phyloP scores from a whole-genome alignment of 257 asterid genomes.

The Fraxinus excelsior region DNA sequence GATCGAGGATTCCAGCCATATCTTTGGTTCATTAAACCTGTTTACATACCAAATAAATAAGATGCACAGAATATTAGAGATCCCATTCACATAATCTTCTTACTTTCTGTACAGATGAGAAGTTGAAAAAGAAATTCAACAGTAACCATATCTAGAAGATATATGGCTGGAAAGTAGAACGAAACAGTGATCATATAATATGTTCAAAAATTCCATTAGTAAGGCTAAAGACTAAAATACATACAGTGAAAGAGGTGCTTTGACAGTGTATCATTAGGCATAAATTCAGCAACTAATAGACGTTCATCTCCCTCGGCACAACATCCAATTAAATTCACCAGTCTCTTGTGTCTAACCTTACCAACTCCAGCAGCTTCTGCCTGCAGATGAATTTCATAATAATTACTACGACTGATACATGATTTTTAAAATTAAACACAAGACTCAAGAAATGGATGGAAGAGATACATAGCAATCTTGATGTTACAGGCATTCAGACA shows the following conservation, averaged over 20 bases:
- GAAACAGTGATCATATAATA: background rate
- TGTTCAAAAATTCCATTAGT: background rate
- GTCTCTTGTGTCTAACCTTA: slow-evolving; percentile 82
- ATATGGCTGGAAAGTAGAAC: background rate
- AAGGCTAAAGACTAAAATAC: slow-evolving; percentile 24
- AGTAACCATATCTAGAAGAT: background rate
- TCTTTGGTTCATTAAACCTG: no score
- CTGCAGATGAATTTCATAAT: slow-evolving; percentile 39
- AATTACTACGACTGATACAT: slow-evolving; percentile 2
- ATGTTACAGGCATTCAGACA: background rate
- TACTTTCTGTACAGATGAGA: background rate
- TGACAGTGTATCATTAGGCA: slow-evolving; percentile 88
- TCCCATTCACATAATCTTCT: background rate
- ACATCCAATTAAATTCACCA: slow-evolving; percentile 90
- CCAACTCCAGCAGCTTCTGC: slow-evolving; percentile 97
- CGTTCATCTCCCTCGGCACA: slow-evolving; percentile 99
- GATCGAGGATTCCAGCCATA: no score
- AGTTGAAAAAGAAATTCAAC: background rate
- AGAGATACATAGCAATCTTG: background rate
- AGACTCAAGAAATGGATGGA: background rate
- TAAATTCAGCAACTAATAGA: slow-evolving; percentile 84
- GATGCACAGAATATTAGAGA: background rate
- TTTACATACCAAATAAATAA: background rate
- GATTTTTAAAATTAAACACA: background rate
- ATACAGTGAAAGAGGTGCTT: slow-evolving; percentile 95